phyloP scores from a whole-genome alignment of 768 basidiomycete species.

The Auricularia cornea region DNA sequence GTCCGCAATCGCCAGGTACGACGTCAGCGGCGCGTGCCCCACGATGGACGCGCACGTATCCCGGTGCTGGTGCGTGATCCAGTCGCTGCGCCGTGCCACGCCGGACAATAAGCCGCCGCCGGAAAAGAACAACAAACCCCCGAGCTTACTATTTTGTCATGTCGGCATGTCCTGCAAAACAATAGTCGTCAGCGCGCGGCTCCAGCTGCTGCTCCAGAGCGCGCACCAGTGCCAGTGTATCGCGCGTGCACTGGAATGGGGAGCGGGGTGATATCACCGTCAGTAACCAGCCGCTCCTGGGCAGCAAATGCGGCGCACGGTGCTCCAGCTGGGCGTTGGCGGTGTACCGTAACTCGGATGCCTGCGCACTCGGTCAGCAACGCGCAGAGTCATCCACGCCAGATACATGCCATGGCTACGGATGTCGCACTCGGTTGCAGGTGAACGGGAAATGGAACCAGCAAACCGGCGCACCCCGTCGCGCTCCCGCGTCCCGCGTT shows the following conservation, averaged over 20 bases:
- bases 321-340: conserved; percentile 95
- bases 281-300: conserved; percentile 5
- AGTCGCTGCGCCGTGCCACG: conserved; percentile 53
- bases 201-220: neutral
- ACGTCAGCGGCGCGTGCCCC: conserved; percentile 78
- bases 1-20: conserved; percentile 88
- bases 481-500: no score
- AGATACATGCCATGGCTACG: conserved; percentile 14
- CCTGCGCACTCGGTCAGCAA: conserved; percentile 34
- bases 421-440: neutral
- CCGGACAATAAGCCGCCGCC: neutral
- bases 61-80: conserved; percentile 95
- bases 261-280: conserved; percentile 14
- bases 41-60: conserved; percentile 92
- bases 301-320: conserved; percentile 43
- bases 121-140: neutral
- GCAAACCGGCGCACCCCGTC: neutral
- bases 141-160: conserved; percentile 82
- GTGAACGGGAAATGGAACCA: no score
- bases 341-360: conserved; percentile 89
- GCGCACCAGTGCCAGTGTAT: conserved; percentile 88
- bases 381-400: conserved; percentile 2
- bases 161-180: conserved; percentile 77
- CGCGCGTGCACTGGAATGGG: conserved; percentile 73
- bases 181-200: conserved; percentile 10